phyloP scores from a whole-genome alignment of 305 asterid species.

The Solanum hybrid region DNA sequence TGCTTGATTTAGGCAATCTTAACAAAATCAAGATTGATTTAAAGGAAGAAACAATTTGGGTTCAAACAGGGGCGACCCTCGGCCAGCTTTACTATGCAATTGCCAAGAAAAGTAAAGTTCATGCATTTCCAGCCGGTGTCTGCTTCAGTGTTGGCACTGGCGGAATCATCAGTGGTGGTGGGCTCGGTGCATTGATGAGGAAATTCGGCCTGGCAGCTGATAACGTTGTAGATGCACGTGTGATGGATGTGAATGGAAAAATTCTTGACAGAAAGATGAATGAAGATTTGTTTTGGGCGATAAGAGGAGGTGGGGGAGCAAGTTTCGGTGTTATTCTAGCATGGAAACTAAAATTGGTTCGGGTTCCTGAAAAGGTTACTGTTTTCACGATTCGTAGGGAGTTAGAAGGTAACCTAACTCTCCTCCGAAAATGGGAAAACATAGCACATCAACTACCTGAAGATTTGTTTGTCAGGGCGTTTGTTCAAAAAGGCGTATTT shows the following conservation, averaged over 20 bases:
- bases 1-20: constrained; percentile 5
- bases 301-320: constrained; percentile 17
- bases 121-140: constrained; percentile 13
- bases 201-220: constrained; percentile 10
- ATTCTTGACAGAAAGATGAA: background rate
- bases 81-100: constrained; percentile 15
- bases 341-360: constrained; percentile 17
- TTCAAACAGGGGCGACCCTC: constrained; percentile 8
- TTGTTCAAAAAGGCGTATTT: background rate
- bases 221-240: constrained; percentile 2
- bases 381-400: constrained; percentile 8
- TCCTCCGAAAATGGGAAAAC: constrained; percentile 2
- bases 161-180: constrained; percentile 16
- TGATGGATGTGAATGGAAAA: constrained; percentile 1
- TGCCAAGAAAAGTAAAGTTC: background rate
- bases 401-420: background rate
- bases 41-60: background rate
- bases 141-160: constrained; percentile 11
- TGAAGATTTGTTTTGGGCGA: constrained; percentile 13
- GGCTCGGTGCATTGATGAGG: constrained; percentile 4
- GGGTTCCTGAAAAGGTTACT: background rate
- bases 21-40: background rate
- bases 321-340: constrained; percentile 11
- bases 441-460: background rate
- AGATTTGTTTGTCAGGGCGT: background rate